Conservation (phyloP, 179 eudicot species). For the Drosera spatulata region DNA sequence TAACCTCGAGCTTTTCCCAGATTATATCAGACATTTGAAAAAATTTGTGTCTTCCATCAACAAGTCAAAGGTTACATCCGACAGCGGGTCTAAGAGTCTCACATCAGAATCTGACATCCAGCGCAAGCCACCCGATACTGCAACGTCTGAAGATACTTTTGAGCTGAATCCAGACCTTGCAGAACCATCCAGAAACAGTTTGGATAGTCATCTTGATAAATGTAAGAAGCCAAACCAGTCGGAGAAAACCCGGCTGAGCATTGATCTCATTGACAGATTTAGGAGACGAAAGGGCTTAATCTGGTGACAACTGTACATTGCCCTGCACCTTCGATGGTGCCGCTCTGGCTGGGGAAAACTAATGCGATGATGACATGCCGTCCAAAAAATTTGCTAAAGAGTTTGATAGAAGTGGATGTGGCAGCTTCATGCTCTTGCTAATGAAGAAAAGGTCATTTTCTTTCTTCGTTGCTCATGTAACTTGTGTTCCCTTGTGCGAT, state of each 20-base stretch:
- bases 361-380: too few relatives aligned
- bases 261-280: conserved; percentile 60
- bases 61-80: conserved; percentile 35
- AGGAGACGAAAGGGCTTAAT: conserved; percentile 47
- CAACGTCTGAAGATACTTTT: conserved; percentile 22
- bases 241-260: conserved; percentile 85
- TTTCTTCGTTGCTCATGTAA: too few relatives aligned
- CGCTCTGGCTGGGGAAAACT: too few relatives aligned
- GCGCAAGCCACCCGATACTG: conserved; percentile 27
- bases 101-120: conserved; percentile 30
- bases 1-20: conserved; percentile 89
- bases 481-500: too few relatives aligned
- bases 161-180: conserved; percentile 38
- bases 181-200: conserved; percentile 81
- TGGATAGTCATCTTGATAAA: conserved; percentile 89
- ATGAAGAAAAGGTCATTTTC: too few relatives aligned
- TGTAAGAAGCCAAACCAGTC: conserved; percentile 71
- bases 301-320: conserved; percentile 25
- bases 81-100: conserved; percentile 30
- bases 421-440: too few relatives aligned
- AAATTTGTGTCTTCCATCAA: conserved; percentile 60
- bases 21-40: conserved; percentile 75
- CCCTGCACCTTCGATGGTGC: neutral
- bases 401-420: too few relatives aligned
- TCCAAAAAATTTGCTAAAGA: too few relatives aligned